Evolutionary conservation across 208 protist species (phyloP), one percentile per base, ranked within the genome.

Genomic region (Trypanosoma congolense): DNA sequence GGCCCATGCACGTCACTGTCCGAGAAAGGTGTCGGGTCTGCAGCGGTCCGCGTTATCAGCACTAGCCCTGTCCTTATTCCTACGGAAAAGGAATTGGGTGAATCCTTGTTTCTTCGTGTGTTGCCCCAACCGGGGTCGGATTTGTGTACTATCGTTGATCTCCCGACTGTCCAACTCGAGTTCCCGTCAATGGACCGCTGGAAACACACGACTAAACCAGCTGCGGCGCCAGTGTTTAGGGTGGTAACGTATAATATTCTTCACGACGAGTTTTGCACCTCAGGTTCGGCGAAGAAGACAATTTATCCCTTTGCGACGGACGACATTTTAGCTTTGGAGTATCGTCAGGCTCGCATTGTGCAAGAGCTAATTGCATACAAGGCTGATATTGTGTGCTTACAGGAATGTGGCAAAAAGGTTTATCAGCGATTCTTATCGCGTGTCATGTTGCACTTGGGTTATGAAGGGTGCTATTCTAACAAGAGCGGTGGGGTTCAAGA

Each of bases 221-320:
- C 58, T 6, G 51, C 70, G n/a, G 69, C 80, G 4, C 70, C 68
- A 16, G 59, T 42, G 18, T 86, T 96, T 38, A 81, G 87, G 30
- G 82, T 93, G 0, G 72, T 90, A n/a, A 80, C 83, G 18, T 96
- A 96, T 73, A 96, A 96, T 69, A 80, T 96, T 5, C 77, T 96
- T 5, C 79, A 93, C 64, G 90, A 96, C 50, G 77, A 81, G 44
- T 92, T 92, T 49, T 92, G 83, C 52, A 87, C 67, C 8, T 80
- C 73, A 5, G 75, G 67, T 42, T 51, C 56, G 45, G 80, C 75
- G 29, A 75, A 77, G 42, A 61, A 56, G 48, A 61, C 74, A 43
- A 92, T 96, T 47, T 96, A 95, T 60, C 84, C 87, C 18, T 94
- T 93, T 64, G 81, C 80, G 40, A 83, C 77, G 18, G 80, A 87